These are phyloP conservation scores for Smittium mucronatum DNA, from an alignment of 371 early-diverging fungal species.

Conservation along the genomic window DNA sequence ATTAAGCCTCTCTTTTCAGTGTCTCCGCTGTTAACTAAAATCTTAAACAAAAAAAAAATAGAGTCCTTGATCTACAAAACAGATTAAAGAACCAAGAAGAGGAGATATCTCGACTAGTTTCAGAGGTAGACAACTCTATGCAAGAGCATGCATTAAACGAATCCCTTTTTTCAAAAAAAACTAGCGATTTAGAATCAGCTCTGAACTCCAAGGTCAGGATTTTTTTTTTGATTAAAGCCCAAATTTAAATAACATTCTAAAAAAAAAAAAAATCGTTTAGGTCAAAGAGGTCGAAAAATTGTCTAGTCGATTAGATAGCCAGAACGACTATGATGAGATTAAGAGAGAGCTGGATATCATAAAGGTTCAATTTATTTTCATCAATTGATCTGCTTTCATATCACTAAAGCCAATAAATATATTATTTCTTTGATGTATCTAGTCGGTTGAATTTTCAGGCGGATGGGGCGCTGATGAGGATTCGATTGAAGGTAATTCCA, in stretches of 20 bases:
- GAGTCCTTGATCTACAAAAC: slow-evolving; percentile 10
- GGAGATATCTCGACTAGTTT: neutral
- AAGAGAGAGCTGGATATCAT: slow-evolving; percentile 73
- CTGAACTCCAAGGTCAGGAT: slow-evolving; percentile 4
- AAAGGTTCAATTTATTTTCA: slow-evolving; percentile 20
- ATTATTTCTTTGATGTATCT: too few species aligned
- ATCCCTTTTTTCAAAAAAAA: neutral
- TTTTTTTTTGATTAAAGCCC: neutral
- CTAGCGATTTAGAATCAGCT: neutral
- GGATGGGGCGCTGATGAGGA: slow-evolving; percentile 1
- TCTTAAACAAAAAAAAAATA: neutral
- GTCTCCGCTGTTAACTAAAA: neutral
- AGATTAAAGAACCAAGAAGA: slow-evolving; percentile 7
- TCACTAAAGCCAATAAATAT: neutral
- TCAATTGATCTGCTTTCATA: slow-evolving; percentile 8
- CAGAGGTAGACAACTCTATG: slow-evolving; percentile 1
- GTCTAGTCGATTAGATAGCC: neutral
- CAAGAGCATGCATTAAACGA: neutral
- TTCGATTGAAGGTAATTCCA: neutral
- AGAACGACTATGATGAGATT: slow-evolving; percentile 68
- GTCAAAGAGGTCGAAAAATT: slow-evolving; percentile 10
- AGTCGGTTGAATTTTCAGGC: slow-evolving; percentile 4
- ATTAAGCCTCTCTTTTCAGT: slow-evolving; percentile 1
- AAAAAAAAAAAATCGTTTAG: neutral
- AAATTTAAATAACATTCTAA: neutral